These are phyloP conservation scores for Chenopodium quinoa DNA, from an alignment of 148 eudicot genomes.

Conservation along the genomic window DNA sequence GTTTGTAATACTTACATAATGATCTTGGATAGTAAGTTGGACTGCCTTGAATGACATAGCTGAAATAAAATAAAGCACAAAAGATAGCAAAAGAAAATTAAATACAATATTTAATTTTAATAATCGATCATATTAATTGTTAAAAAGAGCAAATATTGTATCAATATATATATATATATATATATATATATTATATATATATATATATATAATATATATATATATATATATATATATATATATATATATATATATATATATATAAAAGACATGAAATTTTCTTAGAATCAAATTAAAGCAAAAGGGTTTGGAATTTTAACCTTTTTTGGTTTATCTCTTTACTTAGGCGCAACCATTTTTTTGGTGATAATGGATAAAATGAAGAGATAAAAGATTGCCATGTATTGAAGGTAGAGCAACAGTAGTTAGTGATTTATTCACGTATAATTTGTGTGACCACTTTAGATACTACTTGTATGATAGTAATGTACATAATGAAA, in stretches of 20 bases:
- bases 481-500: too few species aligned
- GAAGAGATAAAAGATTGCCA: constrained; percentile 10
- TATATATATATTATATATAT: too few species aligned
- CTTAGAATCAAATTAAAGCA: constrained; percentile 39
- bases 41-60: constrained; percentile 60
- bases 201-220: too few species aligned
- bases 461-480: background rate
- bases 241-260: background rate
- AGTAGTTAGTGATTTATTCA: background rate
- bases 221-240: too few species aligned
- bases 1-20: constrained; percentile 39
- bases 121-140: too few species aligned
- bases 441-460: constrained; percentile 2
- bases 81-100: too few species aligned
- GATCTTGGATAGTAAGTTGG: constrained; percentile 57
- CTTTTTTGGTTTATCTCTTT: constrained; percentile 26
- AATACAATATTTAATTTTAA: background rate
- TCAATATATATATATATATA: too few species aligned
- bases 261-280: constrained; percentile 4
- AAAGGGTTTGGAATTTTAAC: background rate
- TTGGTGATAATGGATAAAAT: constrained; percentile 19
- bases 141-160: background rate
- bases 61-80: background rate
- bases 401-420: constrained; percentile 26
- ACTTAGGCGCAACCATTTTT: constrained; percentile 33